A percentile compares a stretch with the other conserved stretches of the same genome.
Evolutionary conservation across 1,139 yeast species (phyloP).

Genomic region (Suhomyces anneliseae): DNA sequence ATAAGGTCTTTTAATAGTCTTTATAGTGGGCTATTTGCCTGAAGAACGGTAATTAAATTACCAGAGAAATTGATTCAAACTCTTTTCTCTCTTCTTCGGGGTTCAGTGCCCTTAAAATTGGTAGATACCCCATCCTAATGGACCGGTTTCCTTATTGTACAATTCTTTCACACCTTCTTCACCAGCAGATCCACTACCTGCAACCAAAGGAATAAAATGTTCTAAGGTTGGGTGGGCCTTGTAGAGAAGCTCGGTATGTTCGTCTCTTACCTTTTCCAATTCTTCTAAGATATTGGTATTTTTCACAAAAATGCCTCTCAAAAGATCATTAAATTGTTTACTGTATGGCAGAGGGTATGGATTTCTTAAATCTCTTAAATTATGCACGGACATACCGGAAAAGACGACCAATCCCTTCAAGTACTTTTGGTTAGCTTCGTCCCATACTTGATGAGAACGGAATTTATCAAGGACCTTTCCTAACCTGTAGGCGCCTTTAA

Average conservation of each 20-base stretch:
- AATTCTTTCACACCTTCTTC: slow-evolving; percentile 41
- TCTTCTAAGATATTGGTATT: slow-evolving; percentile 23
- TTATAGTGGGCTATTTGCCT: no score
- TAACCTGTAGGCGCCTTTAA: slow-evolving; percentile 50
- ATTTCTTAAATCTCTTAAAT: slow-evolving; percentile 55
- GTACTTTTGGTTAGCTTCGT: slow-evolving; percentile 24
- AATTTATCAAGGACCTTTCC: slow-evolving; percentile 57
- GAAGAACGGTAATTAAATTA: no score
- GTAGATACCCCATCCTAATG: slow-evolving; percentile 72
- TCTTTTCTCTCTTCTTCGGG: no score
- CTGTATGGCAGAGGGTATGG: slow-evolving; percentile 57
- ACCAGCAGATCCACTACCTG: slow-evolving; percentile 60
- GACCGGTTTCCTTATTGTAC: slow-evolving; percentile 42
- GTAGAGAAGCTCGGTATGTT: slow-evolving; percentile 36
- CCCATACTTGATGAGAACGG: slow-evolving; percentile 45
- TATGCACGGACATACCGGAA: slow-evolving; percentile 82
- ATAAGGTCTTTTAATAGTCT: no score
- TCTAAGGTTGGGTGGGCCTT: slow-evolving; percentile 74
- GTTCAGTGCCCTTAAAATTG: slow-evolving; percentile 27
- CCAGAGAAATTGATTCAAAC: no score
- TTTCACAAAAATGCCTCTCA: slow-evolving; percentile 31
- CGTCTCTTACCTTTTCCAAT: slow-evolving; percentile 32
- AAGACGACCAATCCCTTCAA: slow-evolving; percentile 53
- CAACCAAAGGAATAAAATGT: slow-evolving; percentile 69
- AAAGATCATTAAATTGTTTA: slow-evolving; percentile 35